Conservation (phyloP, 441 rosid species). For the Melastoma candidum region DNA sequence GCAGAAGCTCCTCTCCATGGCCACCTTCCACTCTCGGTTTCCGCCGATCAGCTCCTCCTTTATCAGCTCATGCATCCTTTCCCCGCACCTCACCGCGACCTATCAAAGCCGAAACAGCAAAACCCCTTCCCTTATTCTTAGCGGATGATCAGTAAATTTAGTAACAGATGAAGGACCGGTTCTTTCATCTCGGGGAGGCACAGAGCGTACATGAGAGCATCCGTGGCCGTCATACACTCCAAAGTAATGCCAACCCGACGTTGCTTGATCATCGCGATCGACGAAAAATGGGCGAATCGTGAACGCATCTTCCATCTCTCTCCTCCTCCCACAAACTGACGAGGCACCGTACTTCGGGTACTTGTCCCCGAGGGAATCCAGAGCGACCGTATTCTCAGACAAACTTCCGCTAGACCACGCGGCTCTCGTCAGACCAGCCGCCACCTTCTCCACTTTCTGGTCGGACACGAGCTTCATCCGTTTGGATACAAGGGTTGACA, state of each 20-base stretch:
- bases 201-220: conserved; percentile 46
- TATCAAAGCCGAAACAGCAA: conserved; percentile 2
- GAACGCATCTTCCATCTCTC: conserved; percentile 69
- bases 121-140: too few relatives aligned
- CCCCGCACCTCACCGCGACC: conserved; percentile 56
- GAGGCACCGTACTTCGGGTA: conserved; percentile 7
- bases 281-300: conserved; percentile 22
- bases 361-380: too few relatives aligned
- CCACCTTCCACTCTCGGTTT: conserved; percentile 29
- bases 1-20: conserved; percentile 42
- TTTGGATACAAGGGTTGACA: too few relatives aligned
- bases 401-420: too few relatives aligned
- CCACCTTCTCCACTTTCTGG: too few relatives aligned
- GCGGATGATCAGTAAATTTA: too few relatives aligned
- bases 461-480: too few relatives aligned
- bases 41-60: conserved; percentile 30
- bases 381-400: too few relatives aligned
- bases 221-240: conserved; percentile 71
- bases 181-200: neutral
- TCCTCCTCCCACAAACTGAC: conserved; percentile 51
- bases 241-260: conserved; percentile 26
- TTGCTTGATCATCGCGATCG: conserved; percentile 2
- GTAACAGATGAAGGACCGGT: neutral
- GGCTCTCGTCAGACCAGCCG: too few relatives aligned
- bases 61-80: conserved; percentile 50